Conservation (phyloP, 2,329 filamentous ascomycete genomes). For the Hymenoscyphus fraxineus region DNA sequence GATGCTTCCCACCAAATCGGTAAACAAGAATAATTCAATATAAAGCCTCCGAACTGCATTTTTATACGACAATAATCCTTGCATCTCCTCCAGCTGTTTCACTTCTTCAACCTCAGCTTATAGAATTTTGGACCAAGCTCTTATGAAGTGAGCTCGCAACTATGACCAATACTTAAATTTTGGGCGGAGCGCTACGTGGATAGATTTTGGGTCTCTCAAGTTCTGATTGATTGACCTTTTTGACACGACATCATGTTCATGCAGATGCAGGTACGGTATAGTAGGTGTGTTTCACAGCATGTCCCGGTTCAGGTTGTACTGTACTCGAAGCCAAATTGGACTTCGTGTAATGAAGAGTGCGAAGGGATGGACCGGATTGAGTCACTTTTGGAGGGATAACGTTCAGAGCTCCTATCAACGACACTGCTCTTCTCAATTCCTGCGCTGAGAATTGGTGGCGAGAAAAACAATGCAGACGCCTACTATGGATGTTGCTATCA, state of each 20-base stretch:
- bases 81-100: not conserved
- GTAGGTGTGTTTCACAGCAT: not conserved
- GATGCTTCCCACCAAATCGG: too few species aligned
- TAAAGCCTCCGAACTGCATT: too few species aligned
- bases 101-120: not conserved
- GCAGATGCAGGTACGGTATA: not conserved
- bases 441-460: conserved; percentile 37
- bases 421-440: conserved; percentile 17
- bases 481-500: conserved; percentile 60
- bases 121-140: not conserved
- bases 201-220: not conserved
- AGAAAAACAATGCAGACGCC: conserved; percentile 63
- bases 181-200: not conserved
- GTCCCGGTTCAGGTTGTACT: not conserved
- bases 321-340: not conserved
- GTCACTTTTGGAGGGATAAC: not conserved
- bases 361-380: not conserved
- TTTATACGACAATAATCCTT: too few species aligned
- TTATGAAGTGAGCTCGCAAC: not conserved
- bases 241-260: not conserved
- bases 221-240: not conserved
- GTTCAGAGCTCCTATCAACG: not conserved
- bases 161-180: not conserved
- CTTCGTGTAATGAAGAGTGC: not conserved
- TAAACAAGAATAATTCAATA: too few species aligned